Conservation (phyloP, 148 eudicot species). For the Bassia scoparia region DNA sequence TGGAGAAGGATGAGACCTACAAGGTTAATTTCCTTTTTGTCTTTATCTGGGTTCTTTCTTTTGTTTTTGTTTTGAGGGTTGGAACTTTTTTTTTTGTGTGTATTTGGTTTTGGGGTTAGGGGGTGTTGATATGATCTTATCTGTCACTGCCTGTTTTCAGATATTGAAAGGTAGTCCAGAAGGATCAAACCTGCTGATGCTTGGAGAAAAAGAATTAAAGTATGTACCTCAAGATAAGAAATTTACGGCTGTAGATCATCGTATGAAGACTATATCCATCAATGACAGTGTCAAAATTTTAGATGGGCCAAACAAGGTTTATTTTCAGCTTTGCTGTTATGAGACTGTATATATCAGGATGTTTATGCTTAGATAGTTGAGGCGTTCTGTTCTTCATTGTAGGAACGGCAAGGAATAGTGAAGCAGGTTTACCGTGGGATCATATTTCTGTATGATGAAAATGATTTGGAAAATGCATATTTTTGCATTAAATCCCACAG, state of each 20-base stretch:
- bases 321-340: slow-evolving; percentile 12
- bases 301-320: slow-evolving; percentile 84
- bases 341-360: neutral
- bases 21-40: slow-evolving; percentile 51
- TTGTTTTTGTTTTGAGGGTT: neutral
- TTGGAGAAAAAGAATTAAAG: slow-evolving; percentile 53
- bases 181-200: slow-evolving; percentile 47
- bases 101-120: neutral
- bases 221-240: slow-evolving; percentile 64
- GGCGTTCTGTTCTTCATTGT: slow-evolving; percentile 22
- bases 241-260: slow-evolving; percentile 75
- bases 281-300: slow-evolving; percentile 58
- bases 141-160: slow-evolving; percentile 37
- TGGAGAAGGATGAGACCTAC: slow-evolving; percentile 75
- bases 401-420: slow-evolving; percentile 79
- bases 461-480: slow-evolving; percentile 73
- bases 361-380: neutral
- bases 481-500: slow-evolving; percentile 59
- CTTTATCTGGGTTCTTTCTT: neutral
- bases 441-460: slow-evolving; percentile 68
- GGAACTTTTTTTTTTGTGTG: neutral
- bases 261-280: slow-evolving; percentile 55
- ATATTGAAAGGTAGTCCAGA: slow-evolving; percentile 65
- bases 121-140: slow-evolving; percentile 1
- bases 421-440: slow-evolving; percentile 78